Conservation (phyloP, 225 moss, liverwort and hornwort genomes). For the Marchantia paleacea region DNA sequence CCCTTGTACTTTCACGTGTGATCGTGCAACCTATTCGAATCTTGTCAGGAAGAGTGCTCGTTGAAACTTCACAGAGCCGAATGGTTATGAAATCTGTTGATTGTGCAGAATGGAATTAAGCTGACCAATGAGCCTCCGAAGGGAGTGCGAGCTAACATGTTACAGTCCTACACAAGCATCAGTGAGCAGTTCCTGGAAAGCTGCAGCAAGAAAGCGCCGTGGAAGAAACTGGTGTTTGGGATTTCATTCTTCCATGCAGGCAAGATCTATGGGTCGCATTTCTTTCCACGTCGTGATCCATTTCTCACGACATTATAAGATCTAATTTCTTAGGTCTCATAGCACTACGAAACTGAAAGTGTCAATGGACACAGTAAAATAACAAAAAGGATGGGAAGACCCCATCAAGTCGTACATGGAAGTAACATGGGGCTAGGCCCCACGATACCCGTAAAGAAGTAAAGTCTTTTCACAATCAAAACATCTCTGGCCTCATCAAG, state of each 20-base stretch:
- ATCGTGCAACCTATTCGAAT: background rate
- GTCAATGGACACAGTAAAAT: no score
- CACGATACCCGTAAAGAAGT: no score
- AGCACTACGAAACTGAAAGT: no score
- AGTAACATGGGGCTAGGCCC: no score
- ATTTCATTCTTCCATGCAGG: slow-evolving; percentile 95
- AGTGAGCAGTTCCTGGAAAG: slow-evolving; percentile 53
- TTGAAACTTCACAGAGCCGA: no score
- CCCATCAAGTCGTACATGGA: no score
- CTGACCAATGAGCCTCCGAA: slow-evolving; percentile 97
- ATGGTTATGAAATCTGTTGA: background rate
- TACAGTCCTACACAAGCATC: slow-evolving; percentile 80
- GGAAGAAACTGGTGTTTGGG: slow-evolving; percentile 92
- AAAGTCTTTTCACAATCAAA: no score
- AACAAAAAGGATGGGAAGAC: no score
- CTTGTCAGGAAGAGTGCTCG: no score
- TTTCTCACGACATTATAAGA: background rate
- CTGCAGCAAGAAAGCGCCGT: slow-evolving; percentile 60
- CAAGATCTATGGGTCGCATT: slow-evolving; percentile 7
- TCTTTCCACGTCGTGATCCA: background rate
- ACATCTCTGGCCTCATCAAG: no score
- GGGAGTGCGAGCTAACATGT: slow-evolving; percentile 76
- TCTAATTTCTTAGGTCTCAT: background rate
- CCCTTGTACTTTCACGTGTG: background rate
- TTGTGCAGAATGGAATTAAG: slow-evolving; percentile 82